Conservation (phyloP, 192 early-diverging fungal species). For the Podila verticillata region DNA sequence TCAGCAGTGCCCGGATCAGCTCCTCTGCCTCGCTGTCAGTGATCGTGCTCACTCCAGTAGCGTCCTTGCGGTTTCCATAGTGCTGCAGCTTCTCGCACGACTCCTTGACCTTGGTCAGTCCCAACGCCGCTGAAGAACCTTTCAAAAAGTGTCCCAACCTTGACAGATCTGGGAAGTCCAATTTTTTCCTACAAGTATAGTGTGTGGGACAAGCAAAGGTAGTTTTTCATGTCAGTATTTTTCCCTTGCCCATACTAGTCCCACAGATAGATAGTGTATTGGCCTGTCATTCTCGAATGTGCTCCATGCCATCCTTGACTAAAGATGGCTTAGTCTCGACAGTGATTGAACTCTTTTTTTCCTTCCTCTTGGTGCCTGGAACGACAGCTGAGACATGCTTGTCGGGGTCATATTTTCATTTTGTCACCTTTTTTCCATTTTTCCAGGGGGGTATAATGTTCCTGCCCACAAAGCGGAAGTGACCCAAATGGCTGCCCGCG, state of each 20-base stretch:
- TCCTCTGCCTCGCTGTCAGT: slow-evolving; percentile 68
- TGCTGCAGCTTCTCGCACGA: slow-evolving; percentile 92
- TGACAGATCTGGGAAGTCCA: slow-evolving; percentile 81
- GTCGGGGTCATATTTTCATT: no score
- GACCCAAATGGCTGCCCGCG: no score
- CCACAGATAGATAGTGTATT: background rate
- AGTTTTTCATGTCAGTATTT: background rate
- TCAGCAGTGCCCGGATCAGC: slow-evolving; percentile 66
- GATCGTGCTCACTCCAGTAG: slow-evolving; percentile 62
- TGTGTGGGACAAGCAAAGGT: background rate
- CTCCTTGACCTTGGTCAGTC: slow-evolving; percentile 81
- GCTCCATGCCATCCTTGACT: no score
- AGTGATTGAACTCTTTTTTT: no score
- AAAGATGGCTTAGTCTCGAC: no score
- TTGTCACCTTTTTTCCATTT: no score
- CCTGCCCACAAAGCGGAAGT: background rate
- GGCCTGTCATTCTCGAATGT: no score
- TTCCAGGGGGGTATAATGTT: background rate
- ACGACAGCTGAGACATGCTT: no score
- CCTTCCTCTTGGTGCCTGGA: no score
- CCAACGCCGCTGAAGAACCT: slow-evolving; percentile 89
- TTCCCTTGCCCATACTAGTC: background rate
- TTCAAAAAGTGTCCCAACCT: slow-evolving; percentile 93
- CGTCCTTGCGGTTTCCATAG: slow-evolving; percentile 77
- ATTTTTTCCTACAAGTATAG: slow-evolving; percentile 35